Percentiles rank a stretch among this genome's conserved stretches.
Evolutionary conservation across 495 filamentous ascomycete species (phyloP).

Genomic region (Halenospora varia): DNA sequence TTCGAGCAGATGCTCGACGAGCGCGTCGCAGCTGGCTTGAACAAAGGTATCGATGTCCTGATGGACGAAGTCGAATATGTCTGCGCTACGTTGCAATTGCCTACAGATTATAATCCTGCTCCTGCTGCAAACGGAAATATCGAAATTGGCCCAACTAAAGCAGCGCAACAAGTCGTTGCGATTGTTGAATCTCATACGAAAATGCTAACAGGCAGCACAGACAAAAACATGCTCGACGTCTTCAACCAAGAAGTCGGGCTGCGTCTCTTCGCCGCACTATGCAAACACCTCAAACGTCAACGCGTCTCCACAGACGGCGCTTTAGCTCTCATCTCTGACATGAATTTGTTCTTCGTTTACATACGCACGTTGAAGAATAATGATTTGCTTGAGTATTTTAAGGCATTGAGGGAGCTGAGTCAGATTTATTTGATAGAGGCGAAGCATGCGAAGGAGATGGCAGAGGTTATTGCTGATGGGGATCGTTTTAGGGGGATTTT

Average conservation of each 20-base stretch:
- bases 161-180: constrained; percentile 75
- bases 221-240: constrained; percentile 96
- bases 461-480: constrained; percentile 87
- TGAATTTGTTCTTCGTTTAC: constrained; percentile 89
- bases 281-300: constrained; percentile 97
- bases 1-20: constrained; percentile 99
- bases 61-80: constrained; percentile 98
- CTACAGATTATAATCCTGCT: constrained; percentile 84
- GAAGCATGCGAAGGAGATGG: constrained; percentile 88
- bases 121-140: constrained; percentile 33
- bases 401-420: constrained; percentile 82
- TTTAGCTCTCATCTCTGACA: constrained; percentile 90
- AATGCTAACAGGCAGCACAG: constrained; percentile 88
- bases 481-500: constrained; percentile 90
- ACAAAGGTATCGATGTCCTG: constrained; percentile 95
- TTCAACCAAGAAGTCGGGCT: constrained; percentile 98
- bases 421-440: constrained; percentile 94
- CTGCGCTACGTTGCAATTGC: constrained; percentile 79
- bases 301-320: constrained; percentile 86
- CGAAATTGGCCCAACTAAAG: constrained; percentile 78
- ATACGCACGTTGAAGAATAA: constrained; percentile 75
- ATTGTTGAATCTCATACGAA: constrained; percentile 82
- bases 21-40: constrained; percentile 89
- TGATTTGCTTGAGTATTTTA: constrained; percentile 83
- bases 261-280: constrained; percentile 81